phyloP scores from a whole-genome alignment of 805 yeast genomes.

The Yarrowia sp. region DNA sequence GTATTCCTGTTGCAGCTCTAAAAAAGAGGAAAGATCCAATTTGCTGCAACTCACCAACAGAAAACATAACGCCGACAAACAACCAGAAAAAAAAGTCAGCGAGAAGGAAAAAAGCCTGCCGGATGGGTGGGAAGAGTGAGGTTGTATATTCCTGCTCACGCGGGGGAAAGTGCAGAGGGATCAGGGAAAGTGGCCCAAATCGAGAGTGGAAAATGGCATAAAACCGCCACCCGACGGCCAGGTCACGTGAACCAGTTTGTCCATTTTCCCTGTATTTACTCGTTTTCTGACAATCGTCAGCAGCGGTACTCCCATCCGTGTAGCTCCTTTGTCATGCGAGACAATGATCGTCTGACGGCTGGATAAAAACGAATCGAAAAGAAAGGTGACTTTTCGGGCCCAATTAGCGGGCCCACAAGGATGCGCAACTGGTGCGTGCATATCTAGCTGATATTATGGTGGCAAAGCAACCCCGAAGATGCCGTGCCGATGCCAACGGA shows the following conservation, averaged over 20 bases:
- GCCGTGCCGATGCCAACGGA: no score
- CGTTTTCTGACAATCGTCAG: no score
- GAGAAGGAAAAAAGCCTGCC: not conserved
- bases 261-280: no score
- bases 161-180: no score
- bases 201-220: no score
- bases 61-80: not conserved
- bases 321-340: not conserved
- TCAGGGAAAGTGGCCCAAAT: no score
- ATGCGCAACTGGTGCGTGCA: not conserved
- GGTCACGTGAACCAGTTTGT: no score
- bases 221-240: no score
- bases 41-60: not conserved
- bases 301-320: no score
- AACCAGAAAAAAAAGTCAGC: no score
- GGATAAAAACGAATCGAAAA: not conserved
- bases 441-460: not conserved
- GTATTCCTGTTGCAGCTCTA: not conserved
- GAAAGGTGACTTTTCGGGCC: not conserved
- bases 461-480: not conserved
- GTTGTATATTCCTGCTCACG: no score
- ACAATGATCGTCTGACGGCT: conserved; percentile 3
- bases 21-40: not conserved
- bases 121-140: no score
- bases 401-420: not conserved